Evolutionary conservation across 1,284 basidiomycete species (phyloP).

Genomic region (Rhodotorula sp.): DNA sequence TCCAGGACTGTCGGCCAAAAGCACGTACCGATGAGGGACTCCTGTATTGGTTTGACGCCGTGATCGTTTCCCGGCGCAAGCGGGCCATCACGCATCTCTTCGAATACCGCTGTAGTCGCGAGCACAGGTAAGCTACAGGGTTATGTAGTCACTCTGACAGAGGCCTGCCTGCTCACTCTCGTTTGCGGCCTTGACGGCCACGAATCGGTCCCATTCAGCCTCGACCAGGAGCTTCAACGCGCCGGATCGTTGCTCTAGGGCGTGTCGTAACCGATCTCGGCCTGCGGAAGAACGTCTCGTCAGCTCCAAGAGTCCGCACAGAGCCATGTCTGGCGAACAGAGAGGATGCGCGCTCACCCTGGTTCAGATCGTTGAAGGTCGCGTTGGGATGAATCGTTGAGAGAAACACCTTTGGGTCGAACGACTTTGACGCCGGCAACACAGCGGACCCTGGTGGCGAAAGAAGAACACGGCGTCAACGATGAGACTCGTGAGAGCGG

Average conservation of each 20-base stretch:
- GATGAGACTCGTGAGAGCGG: not conserved
- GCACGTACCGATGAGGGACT: slow-evolving; percentile 74
- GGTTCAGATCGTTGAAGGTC: slow-evolving; percentile 82
- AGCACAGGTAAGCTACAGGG: not conserved
- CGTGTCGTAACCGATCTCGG: slow-evolving; percentile 49
- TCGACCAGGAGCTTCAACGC: slow-evolving; percentile 92
- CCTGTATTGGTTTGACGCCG: slow-evolving; percentile 74
- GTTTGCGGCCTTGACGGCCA: slow-evolving; percentile 92
- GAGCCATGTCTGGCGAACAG: too few species aligned
- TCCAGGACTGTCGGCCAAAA: not conserved
- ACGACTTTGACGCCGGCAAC: slow-evolving; percentile 83
- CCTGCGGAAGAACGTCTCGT: slow-evolving; percentile 15
- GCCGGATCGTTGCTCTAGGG: slow-evolving; percentile 83
- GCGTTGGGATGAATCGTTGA: slow-evolving; percentile 92
- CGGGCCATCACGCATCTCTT: slow-evolving; percentile 82
- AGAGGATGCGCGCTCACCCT: slow-evolving; percentile 52
- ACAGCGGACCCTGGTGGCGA: slow-evolving; percentile 51
- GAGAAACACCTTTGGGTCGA: slow-evolving; percentile 92
- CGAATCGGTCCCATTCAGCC: slow-evolving; percentile 97
- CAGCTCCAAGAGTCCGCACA: not conserved
- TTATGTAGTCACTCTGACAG: not conserved
- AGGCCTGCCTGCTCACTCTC: slow-evolving; percentile 64
- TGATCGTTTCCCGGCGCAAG: slow-evolving; percentile 74
- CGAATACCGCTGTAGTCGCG: slow-evolving; percentile 67
- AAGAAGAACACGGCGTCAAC: too few species aligned